Conservation (phyloP, 257 asterid species). For the Sherardia arvensis region DNA sequence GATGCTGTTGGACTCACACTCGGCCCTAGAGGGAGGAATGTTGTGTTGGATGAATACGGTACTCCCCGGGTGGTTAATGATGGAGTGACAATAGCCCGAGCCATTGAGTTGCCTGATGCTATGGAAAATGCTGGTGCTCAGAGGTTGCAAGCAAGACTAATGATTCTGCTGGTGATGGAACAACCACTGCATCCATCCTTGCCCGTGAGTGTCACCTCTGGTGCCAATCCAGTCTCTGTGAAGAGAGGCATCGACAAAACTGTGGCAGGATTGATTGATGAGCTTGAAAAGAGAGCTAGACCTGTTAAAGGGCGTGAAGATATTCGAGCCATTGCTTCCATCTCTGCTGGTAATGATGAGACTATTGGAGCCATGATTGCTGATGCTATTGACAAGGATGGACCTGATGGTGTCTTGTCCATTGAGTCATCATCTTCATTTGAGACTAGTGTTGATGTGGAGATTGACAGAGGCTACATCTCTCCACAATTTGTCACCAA, state of each 20-base stretch:
- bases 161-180: conserved; percentile 99
- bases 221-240: conserved; percentile 89
- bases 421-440: conserved; percentile 95
- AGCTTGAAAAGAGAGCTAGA: conserved; percentile 81
- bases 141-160: conserved; percentile 99
- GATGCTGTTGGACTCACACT: conserved; percentile 93
- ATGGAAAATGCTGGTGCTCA: conserved; percentile 99
- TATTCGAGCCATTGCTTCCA: conserved; percentile 82
- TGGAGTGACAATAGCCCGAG: conserved; percentile 90
- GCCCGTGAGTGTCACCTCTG: conserved; percentile 98
- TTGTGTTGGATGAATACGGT: conserved; percentile 89
- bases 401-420: conserved; percentile 96
- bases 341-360: conserved; percentile 92
- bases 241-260: conserved; percentile 95
- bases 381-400: conserved; percentile 95
- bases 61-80: conserved; percentile 85
- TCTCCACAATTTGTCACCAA: conserved; percentile 96
- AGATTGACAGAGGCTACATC: conserved; percentile 92
- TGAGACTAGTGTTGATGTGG: conserved; percentile 92
- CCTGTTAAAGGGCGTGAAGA: conserved; percentile 94
- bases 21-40: conserved; percentile 97
- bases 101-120: conserved; percentile 78
- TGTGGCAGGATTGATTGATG: conserved; percentile 57
- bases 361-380: conserved; percentile 80
- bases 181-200: conserved; percentile 87